Percentiles rank a stretch among this genome's conserved stretches.
phyloP scores from a whole-genome alignment of 345 rosid species.

The Bruguiera gymnorhiza region DNA sequence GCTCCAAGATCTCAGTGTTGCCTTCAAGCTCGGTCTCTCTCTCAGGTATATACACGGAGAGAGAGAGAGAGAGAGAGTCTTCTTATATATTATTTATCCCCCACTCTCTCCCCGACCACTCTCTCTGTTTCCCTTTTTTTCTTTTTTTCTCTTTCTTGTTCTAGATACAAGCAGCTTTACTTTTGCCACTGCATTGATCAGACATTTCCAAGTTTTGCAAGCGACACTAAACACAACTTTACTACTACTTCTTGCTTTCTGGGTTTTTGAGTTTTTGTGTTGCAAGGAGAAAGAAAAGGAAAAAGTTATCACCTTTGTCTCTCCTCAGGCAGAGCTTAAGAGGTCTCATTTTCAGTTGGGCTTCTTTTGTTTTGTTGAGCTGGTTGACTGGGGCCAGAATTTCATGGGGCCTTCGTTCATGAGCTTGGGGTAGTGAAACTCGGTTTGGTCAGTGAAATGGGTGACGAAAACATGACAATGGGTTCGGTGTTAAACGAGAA shows the following conservation, averaged over 20 bases:
- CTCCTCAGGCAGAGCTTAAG: too few relatives aligned
- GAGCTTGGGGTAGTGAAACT: conserved; percentile 21
- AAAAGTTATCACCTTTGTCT: too few relatives aligned
- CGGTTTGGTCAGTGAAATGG: conserved; percentile 16
- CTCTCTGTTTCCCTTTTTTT: conserved; percentile 12
- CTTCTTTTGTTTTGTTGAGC: not conserved
- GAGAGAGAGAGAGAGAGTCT: not conserved
- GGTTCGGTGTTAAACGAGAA: conserved; percentile 37
- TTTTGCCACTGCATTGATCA: not conserved
- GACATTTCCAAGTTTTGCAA: conserved; percentile 5
- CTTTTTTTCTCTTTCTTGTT: not conserved
- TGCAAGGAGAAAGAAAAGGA: too few relatives aligned
- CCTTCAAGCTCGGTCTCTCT: conserved; percentile 2
- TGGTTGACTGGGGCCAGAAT: not conserved
- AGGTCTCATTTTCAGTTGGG: too few relatives aligned
- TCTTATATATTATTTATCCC: conserved; percentile 14
- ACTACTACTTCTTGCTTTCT: not conserved
- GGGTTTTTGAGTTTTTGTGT: conserved; percentile 2
- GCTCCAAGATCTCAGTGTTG: conserved; percentile 18
- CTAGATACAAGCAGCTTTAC: not conserved
- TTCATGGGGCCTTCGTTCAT: conserved; percentile 8
- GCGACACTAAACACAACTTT: not conserved
- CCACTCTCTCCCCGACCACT: conserved; percentile 17
- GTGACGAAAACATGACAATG: conserved; percentile 9
- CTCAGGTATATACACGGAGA: not conserved